A percentile compares a stretch with the other conserved stretches of the same genome.
Evolutionary conservation across 2,329 filamentous ascomycete genomes (phyloP).

Genomic region (Apiospora marii): DNA sequence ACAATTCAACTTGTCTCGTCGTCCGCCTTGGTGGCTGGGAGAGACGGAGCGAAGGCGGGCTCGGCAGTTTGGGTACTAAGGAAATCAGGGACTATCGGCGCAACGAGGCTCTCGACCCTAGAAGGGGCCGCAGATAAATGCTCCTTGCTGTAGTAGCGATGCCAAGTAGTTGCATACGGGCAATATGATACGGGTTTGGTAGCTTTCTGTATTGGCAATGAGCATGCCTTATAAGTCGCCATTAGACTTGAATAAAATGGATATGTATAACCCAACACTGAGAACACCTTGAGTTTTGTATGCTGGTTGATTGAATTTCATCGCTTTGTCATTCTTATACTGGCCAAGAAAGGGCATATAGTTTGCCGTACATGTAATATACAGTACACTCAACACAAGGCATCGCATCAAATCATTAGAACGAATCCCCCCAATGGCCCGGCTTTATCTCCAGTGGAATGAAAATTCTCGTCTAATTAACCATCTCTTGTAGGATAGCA

Average conservation of each 20-base stretch:
- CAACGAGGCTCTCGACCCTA: conserved; percentile 82
- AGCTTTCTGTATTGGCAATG: background rate
- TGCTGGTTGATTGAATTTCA: background rate
- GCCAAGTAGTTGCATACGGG: background rate
- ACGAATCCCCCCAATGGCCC: background rate
- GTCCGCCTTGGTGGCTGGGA: conserved; percentile 75
- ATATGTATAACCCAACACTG: background rate
- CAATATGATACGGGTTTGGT: background rate
- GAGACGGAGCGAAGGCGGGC: conserved; percentile 78
- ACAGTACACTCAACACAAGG: background rate
- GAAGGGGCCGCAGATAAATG: conserved; percentile 65
- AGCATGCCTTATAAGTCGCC: background rate
- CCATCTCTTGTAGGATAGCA: background rate
- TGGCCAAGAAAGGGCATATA: background rate
- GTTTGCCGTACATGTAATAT: background rate
- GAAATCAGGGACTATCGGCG: conserved; percentile 87
- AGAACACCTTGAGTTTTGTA: too few species aligned
- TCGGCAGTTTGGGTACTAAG: conserved; percentile 89
- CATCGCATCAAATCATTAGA: conserved; percentile 20
- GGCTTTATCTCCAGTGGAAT: too few species aligned
- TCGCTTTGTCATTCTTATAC: background rate
- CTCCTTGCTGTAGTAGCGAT: background rate
- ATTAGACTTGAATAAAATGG: background rate
- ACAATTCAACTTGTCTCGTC: conserved; percentile 75
- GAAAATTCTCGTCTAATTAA: background rate